Evolutionary conservation across 129 eudicot genomes (phyloP).

Genomic region (Sambucus nigra): DNA sequence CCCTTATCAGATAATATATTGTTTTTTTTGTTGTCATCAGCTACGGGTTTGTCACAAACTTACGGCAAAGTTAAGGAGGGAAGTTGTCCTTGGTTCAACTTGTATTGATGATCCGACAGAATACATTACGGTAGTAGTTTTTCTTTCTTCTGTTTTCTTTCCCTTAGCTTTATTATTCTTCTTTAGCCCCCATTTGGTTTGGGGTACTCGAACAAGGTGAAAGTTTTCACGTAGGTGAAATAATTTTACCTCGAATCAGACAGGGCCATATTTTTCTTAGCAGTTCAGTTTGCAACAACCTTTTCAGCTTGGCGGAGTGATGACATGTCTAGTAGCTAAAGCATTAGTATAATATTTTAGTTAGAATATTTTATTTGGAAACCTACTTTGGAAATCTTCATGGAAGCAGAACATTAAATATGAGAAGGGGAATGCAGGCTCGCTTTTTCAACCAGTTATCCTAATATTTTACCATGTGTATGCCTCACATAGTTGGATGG

Average conservation of each 20-base stretch:
- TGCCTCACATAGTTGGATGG: too few species aligned
- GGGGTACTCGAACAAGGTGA: not conserved
- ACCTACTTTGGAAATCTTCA: too few species aligned
- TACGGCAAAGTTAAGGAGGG: constrained; percentile 82
- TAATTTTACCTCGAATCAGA: not conserved
- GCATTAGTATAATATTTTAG: too few species aligned
- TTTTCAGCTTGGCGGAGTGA: too few species aligned
- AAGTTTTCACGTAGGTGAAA: not conserved
- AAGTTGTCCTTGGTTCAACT: constrained; percentile 82
- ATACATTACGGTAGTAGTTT: constrained; percentile 56
- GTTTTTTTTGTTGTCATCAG: constrained; percentile 32
- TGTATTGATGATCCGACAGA: constrained; percentile 85
- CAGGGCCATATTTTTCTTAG: not conserved
- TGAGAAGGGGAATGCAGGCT: too few species aligned
- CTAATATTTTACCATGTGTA: too few species aligned
- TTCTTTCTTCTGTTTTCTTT: not conserved
- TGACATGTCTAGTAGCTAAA: too few species aligned
- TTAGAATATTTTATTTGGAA: too few species aligned
- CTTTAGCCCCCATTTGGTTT: not conserved
- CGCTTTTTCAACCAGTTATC: too few species aligned
- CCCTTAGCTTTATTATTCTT: not conserved
- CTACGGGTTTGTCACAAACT: constrained; percentile 87
- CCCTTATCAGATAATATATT: constrained; percentile 3
- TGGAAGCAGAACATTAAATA: too few species aligned
- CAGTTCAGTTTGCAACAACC: too few species aligned